Evolutionary conservation across 225 moss, liverwort and hornwort genomes (phyloP).

Genomic region (Physcomitrium patens): DNA sequence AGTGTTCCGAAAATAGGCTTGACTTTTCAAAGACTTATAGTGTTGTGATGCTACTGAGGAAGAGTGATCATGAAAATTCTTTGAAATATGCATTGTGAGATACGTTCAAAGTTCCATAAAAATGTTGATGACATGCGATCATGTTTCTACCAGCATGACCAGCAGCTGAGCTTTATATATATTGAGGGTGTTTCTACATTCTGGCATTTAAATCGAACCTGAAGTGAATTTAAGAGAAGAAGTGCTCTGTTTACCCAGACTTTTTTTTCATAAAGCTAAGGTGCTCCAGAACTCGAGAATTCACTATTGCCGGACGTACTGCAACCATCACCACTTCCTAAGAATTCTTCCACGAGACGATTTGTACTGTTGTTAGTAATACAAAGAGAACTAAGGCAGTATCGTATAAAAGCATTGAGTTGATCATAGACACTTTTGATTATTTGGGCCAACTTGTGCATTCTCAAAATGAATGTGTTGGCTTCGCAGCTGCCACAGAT

Average conservation of each 20-base stretch:
- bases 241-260: constrained; percentile 32
- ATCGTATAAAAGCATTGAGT: constrained; percentile 14
- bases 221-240: constrained; percentile 46
- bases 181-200: constrained; percentile 25
- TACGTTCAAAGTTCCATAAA: neutral
- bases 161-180: constrained; percentile 21
- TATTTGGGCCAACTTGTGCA: neutral
- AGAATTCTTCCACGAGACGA: constrained; percentile 28
- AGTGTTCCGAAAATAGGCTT: neutral
- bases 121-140: neutral
- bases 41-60: neutral
- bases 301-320: constrained; percentile 35
- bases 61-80: constrained; percentile 9
- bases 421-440: neutral
- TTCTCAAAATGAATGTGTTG: constrained; percentile 24
- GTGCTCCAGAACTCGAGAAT: constrained; percentile 24
- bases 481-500: constrained; percentile 35
- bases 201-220: constrained; percentile 25
- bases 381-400: constrained; percentile 35
- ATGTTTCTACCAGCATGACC: constrained; percentile 29
- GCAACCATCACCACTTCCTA: constrained; percentile 29
- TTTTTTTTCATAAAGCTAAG: constrained; percentile 31
- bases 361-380: constrained; percentile 33
- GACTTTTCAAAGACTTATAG: neutral
- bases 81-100: neutral